These are phyloP conservation scores for Euphorbia corollata DNA, from an alignment of 441 rosid species.

Conservation along the genomic window DNA sequence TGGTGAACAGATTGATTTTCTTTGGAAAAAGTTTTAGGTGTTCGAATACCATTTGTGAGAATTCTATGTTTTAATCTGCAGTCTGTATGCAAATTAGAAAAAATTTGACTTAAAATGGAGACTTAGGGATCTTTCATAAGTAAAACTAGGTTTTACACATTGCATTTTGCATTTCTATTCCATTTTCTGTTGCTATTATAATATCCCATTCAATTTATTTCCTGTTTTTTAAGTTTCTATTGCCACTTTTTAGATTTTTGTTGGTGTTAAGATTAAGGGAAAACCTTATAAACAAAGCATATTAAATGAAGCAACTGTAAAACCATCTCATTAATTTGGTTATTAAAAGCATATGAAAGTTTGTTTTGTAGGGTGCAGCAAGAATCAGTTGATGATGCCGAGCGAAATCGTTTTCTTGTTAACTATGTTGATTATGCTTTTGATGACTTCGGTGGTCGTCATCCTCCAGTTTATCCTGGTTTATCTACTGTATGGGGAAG, in stretches of 20 bases:
- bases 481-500: slow-evolving; percentile 99
- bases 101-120: background rate
- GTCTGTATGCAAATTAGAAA: background rate
- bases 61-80: background rate
- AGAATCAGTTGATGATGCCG: slow-evolving; percentile 95
- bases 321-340: slow-evolving; percentile 2
- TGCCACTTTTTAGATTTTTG: background rate
- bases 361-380: slow-evolving; percentile 82
- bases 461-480: slow-evolving; percentile 98
- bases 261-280: background rate
- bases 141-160: background rate
- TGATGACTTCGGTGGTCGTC: slow-evolving; percentile 99
- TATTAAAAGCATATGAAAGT: background rate
- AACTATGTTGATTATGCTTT: slow-evolving; percentile 93
- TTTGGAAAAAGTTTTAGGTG: background rate
- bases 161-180: background rate
- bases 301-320: background rate
- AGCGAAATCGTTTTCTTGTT: slow-evolving; percentile 88
- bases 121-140: background rate
- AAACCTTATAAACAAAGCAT: background rate
- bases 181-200: background rate
- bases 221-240: background rate
- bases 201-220: background rate
- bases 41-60: background rate
- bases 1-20: background rate